These are phyloP conservation scores for Ophiostoma sp. DNA, from an alignment of 2,329 filamentous ascomycete genomes.

Conservation along the genomic window DNA sequence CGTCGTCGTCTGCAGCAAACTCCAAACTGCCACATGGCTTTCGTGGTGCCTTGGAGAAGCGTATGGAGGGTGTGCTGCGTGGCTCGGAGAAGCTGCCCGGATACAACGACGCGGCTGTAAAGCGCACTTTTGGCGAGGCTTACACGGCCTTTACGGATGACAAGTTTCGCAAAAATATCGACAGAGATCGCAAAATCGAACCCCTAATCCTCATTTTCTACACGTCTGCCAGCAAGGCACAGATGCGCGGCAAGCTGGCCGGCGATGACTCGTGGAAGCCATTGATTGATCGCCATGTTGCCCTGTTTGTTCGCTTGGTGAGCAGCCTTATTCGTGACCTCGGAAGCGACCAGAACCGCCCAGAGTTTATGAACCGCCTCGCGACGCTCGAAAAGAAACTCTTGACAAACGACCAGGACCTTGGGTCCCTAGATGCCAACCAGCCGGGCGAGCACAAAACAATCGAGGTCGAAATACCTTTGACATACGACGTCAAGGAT, in stretches of 20 bases:
- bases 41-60: conserved; percentile 54
- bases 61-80: conserved; percentile 72
- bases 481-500: conserved; percentile 91
- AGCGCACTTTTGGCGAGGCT: conserved; percentile 89
- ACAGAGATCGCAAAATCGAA: conserved; percentile 89
- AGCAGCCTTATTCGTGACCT: conserved; percentile 73
- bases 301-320: conserved; percentile 85
- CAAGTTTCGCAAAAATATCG: conserved; percentile 81
- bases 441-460: conserved; percentile 52
- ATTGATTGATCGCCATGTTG: conserved; percentile 89
- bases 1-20: conserved; percentile 44
- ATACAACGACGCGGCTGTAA: conserved; percentile 84
- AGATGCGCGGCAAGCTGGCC: conserved; percentile 63
- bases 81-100: conserved; percentile 80
- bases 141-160: conserved; percentile 88
- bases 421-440: conserved; percentile 55
- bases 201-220: conserved; percentile 95
- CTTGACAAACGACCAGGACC: conserved; percentile 85
- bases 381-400: conserved; percentile 86
- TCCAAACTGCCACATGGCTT: conserved; percentile 56
- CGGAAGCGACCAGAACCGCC: conserved; percentile 76
- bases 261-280: conserved; percentile 87
- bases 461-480: conserved; percentile 73
- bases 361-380: conserved; percentile 75
- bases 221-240: conserved; percentile 84